These are phyloP conservation scores for Ganoderma sp. DNA, from an alignment of 1,284 basidiomycete species.

Conservation along the genomic window DNA sequence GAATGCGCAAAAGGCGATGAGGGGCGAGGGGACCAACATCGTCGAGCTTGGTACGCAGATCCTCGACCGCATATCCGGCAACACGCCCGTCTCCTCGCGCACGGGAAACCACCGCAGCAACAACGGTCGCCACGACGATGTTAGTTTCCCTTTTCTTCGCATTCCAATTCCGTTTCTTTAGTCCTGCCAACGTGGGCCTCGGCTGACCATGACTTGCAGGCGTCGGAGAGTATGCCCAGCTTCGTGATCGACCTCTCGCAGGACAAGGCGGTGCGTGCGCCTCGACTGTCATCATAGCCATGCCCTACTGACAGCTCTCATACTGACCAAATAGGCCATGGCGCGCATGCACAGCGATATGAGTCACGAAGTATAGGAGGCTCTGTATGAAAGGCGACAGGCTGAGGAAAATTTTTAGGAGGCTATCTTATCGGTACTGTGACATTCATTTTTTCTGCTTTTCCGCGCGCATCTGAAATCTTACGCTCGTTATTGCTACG, in stretches of 20 bases:
- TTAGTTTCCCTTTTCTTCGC: neutral
- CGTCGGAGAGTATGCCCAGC: neutral
- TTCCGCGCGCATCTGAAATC: neutral
- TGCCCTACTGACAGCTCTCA: neutral
- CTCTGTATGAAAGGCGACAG: neutral
- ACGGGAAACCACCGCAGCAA: neutral
- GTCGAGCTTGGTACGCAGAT: neutral
- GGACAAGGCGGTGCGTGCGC: neutral
- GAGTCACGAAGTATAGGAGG: neutral
- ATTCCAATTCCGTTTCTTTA: too few species aligned
- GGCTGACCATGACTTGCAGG: neutral
- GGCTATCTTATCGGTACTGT: neutral
- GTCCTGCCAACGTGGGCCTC: too few species aligned
- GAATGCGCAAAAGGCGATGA: neutral
- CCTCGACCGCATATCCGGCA: constrained; percentile 2
- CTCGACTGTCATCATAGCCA: neutral
- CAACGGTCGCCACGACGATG: neutral
- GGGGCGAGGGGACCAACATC: neutral
- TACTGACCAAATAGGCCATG: neutral
- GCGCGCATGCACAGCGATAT: neutral
- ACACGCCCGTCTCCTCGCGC: neutral
- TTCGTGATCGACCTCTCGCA: neutral
- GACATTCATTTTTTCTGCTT: neutral
- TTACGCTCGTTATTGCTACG: neutral
- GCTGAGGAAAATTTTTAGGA: too few species aligned